A percentile compares a stretch with the other conserved stretches of the same genome.
Evolutionary conservation across 805 yeast species (phyloP).

Genomic region (Tetrapisispora namnaoensis): DNA sequence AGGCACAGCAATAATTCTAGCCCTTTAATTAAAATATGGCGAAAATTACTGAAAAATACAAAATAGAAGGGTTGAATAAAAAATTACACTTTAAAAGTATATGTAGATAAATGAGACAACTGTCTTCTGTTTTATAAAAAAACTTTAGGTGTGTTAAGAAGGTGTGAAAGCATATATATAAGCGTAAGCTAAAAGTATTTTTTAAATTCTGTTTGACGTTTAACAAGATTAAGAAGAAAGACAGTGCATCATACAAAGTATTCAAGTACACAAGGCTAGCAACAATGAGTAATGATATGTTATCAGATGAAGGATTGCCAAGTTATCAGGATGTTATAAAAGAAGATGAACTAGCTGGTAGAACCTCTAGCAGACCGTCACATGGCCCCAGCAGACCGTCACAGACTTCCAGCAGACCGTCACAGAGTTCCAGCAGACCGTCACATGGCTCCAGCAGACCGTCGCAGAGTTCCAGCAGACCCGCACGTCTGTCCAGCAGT

Average conservation of each 20-base stretch:
- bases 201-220: too few relatives aligned
- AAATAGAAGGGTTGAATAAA: too few relatives aligned
- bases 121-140: too few relatives aligned
- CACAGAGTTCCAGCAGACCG: slow-evolving; percentile 1
- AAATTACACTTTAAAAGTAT: too few relatives aligned
- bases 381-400: slow-evolving; percentile 3
- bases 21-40: too few relatives aligned
- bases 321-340: slow-evolving; percentile 39
- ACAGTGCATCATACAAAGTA: not conserved
- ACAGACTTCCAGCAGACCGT: slow-evolving; percentile 2
- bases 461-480: not conserved
- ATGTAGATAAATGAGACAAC: too few relatives aligned
- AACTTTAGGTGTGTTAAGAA: too few relatives aligned
- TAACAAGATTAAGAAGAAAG: not conserved
- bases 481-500: not conserved
- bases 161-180: too few relatives aligned
- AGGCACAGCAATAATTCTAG: too few relatives aligned
- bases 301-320: slow-evolving; percentile 32
- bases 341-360: slow-evolving; percentile 6
- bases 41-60: too few relatives aligned
- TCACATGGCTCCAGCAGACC: slow-evolving; percentile 2
- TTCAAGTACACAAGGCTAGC: not conserved
- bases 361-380: not conserved
- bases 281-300: not conserved
- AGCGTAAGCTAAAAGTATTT: too few relatives aligned